Evolutionary conservation across 805 yeast genomes (phyloP).

Genomic region (Isabelozyma heimii): DNA sequence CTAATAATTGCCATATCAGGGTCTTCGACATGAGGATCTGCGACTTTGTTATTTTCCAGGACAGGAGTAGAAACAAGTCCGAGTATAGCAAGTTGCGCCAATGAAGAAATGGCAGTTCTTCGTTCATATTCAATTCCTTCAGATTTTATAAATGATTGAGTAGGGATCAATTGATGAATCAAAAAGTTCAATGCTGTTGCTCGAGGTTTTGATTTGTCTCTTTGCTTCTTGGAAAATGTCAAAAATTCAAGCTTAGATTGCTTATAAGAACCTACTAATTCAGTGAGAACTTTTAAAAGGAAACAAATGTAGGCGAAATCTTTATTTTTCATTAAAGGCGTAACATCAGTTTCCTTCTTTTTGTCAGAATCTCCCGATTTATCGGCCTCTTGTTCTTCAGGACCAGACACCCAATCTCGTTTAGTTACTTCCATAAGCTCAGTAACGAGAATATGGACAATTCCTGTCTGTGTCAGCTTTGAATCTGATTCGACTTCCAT

Average conservation of each 20-base stretch:
- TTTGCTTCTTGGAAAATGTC: constrained; percentile 63
- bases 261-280: constrained; percentile 73
- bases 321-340: constrained; percentile 46
- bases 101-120: constrained; percentile 53
- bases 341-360: constrained; percentile 17
- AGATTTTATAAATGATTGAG: constrained; percentile 40
- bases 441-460: constrained; percentile 59
- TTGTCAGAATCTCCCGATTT: constrained; percentile 15
- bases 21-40: constrained; percentile 53
- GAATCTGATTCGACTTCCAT: constrained; percentile 1
- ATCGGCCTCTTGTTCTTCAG: constrained; percentile 14
- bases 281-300: constrained; percentile 64
- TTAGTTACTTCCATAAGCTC: constrained; percentile 56
- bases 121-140: constrained; percentile 46
- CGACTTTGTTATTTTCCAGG: constrained; percentile 43
- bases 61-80: constrained; percentile 62
- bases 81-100: constrained; percentile 59
- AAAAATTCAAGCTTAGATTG: constrained; percentile 79
- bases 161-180: constrained; percentile 68
- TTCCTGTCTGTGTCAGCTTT: constrained; percentile 42
- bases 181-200: constrained; percentile 75
- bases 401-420: constrained; percentile 35
- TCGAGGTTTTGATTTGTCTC: constrained; percentile 56
- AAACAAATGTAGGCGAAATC: constrained; percentile 67
- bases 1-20: constrained; percentile 72